Percentiles rank a stretch among this genome's conserved stretches.
These are phyloP conservation scores for Aristolochia contorta DNA, from an alignment of 164 flowering plant genomes.

Conservation along the genomic window DNA sequence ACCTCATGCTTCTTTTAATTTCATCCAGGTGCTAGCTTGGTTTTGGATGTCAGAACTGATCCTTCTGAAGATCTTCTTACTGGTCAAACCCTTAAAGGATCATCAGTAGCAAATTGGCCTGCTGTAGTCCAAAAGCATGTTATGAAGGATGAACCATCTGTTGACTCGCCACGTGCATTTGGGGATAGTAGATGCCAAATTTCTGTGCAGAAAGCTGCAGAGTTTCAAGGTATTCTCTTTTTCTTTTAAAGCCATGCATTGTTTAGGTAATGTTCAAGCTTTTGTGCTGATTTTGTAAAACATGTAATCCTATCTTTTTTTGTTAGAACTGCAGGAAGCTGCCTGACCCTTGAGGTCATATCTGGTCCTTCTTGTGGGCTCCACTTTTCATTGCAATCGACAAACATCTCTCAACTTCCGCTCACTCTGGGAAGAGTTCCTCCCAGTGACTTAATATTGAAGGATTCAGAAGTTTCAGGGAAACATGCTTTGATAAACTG, in stretches of 20 bases:
- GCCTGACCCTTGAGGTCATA: conserved; percentile 72
- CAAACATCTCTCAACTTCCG: conserved; percentile 54
- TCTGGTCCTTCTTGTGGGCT: conserved; percentile 78
- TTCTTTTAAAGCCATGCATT: conserved; percentile 2
- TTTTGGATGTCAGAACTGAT: conserved; percentile 52
- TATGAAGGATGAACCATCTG: conserved; percentile 31
- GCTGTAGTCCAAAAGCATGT: conserved; percentile 33
- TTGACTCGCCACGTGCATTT: conserved; percentile 10
- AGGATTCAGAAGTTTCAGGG: conserved; percentile 92
- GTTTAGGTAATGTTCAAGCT: background rate
- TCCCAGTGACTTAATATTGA: conserved; percentile 62
- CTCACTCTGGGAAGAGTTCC: conserved; percentile 86
- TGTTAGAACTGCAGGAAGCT: conserved; percentile 93
- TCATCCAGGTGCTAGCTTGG: conserved; percentile 45
- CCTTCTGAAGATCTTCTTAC: conserved; percentile 43
- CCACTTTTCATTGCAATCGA: conserved; percentile 40
- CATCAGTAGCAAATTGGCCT: conserved; percentile 17
- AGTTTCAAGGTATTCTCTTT: conserved; percentile 44
- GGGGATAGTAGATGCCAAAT: conserved; percentile 20
- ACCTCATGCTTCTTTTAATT: conserved; percentile 5
- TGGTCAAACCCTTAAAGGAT: conserved; percentile 72
- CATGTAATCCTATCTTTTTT: conserved; percentile 43
- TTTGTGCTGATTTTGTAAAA: conserved; percentile 32
- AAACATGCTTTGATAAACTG: conserved; percentile 90
- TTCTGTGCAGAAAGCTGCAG: conserved; percentile 15